Evolutionary conservation across 768 basidiomycete genomes (phyloP), one percentile per base, ranked within the genome.

Genomic region (Lentinula sp.): DNA sequence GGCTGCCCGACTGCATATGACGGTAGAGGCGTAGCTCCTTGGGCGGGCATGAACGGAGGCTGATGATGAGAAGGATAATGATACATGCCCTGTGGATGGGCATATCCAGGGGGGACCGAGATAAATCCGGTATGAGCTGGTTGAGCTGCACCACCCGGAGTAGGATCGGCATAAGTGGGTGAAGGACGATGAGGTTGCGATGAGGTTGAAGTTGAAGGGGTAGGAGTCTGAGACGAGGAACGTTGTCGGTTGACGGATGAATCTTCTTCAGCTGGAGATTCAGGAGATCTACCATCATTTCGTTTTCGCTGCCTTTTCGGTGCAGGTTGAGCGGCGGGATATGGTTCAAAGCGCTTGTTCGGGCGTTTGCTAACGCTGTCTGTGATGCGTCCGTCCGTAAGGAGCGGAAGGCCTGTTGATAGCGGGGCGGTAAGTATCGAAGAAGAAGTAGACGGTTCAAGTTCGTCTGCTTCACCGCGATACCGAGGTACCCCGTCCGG

Each of bases 401-500:
- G 76, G 42, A 84, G 80, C 11, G 82, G 81, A 31, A 80, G 70
- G 32, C 75, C 78, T 11, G 77, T 73, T 1, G 80, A 79, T 28
- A 82, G 65, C 0, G 80, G 78, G 0, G 78, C 73, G 6, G 78
- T 63, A 49, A 79, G 64, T 51, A 78, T 63, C 6, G 71, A 32
- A 9, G 75, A 69, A 0, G 78, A 75, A 5, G 81, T 75, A 0
- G 73, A 65, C 13, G 43, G 1, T 46, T 85, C 84, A 31, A 81
- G 73, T 55, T 92, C 91, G 70, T 92, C 90, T 28, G 89, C 88
- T 68, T 92, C 91, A 49, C 91, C 91, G 48, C 88, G 82, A 71
- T 95, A 97, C 37, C 89, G 81, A 32, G 86, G 86, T 15, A 89
- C 68, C 54, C 95, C 95, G 70, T 96, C 93, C 5, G 84, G 78